These are phyloP conservation scores for Phoma sp. DNA, from an alignment of 2,329 filamentous ascomycete genomes.

Conservation along the genomic window DNA sequence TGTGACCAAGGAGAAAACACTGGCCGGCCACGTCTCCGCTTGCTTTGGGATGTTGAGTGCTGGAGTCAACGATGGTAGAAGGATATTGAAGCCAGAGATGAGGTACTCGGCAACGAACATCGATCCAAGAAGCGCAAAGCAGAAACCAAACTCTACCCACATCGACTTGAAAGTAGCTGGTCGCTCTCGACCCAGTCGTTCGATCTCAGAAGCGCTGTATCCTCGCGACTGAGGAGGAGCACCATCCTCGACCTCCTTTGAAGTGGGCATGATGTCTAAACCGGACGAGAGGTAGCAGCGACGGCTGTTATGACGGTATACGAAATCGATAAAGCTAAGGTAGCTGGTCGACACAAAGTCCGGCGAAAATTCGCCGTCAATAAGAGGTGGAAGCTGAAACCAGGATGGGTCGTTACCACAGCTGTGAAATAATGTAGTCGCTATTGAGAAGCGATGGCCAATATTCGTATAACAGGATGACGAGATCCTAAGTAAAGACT, in stretches of 20 bases:
- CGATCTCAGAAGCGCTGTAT: conserved; percentile 53
- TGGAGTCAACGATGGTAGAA: conserved; percentile 70
- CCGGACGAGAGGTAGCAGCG: neutral
- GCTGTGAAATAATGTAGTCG: conserved; percentile 1
- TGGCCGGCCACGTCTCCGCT: conserved; percentile 58
- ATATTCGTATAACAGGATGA: neutral
- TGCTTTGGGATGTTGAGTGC: conserved; percentile 72
- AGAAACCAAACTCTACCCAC: conserved; percentile 68
- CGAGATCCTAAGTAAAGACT: neutral
- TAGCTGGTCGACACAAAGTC: neutral
- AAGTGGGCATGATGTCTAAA: neutral
- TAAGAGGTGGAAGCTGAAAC: neutral
- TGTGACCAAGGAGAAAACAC: conserved; percentile 48
- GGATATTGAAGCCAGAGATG: conserved; percentile 74
- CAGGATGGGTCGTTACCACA: neutral
- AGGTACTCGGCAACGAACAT: conserved; percentile 76
- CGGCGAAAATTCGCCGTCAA: neutral
- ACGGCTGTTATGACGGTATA: neutral
- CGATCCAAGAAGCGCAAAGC: conserved; percentile 67
- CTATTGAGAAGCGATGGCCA: neutral
- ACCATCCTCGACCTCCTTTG: conserved; percentile 24
- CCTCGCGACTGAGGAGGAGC: conserved; percentile 14
- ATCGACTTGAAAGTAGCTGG: conserved; percentile 63
- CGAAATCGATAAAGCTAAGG: neutral
- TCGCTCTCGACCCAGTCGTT: conserved; percentile 68